A percentile compares a stretch with the other conserved stretches of the same genome.
phyloP scores from a whole-genome alignment of 176 grass and related monocot genomes.

The Thalia dealbata region DNA sequence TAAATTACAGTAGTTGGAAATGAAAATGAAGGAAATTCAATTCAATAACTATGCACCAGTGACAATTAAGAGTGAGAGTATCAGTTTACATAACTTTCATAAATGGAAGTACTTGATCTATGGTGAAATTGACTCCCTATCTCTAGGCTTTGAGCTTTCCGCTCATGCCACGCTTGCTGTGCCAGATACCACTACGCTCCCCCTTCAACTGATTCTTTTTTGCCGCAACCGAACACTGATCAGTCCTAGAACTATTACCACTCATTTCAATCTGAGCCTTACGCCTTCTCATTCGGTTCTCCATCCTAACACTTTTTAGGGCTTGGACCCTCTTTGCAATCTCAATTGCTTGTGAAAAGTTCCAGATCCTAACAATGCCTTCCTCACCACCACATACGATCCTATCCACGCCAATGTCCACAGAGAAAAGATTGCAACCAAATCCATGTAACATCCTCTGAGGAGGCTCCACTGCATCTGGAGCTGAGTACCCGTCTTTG shows the following conservation, averaged over 20 bases:
- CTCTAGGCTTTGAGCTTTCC: slow-evolving; percentile 63
- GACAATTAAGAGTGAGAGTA: slow-evolving; percentile 1
- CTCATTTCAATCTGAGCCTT: slow-evolving; percentile 75
- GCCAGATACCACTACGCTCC: slow-evolving; percentile 44
- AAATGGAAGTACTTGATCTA: background rate
- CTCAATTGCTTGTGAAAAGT: slow-evolving; percentile 83
- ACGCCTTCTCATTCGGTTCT: slow-evolving; percentile 84
- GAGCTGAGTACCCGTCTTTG: slow-evolving; percentile 31
- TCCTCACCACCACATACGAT: slow-evolving; percentile 91
- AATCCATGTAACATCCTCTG: slow-evolving; percentile 89
- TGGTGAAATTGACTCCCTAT: background rate
- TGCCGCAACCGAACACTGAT: slow-evolving; percentile 49
- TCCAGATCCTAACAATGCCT: slow-evolving; percentile 74
- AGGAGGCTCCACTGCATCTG: slow-evolving; percentile 48
- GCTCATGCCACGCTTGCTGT: slow-evolving; percentile 43
- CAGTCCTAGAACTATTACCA: slow-evolving; percentile 37
- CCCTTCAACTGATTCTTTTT: slow-evolving; percentile 62
- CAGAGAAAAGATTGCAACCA: slow-evolving; percentile 72
- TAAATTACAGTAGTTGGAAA: background rate
- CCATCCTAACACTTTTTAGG: slow-evolving; percentile 49
- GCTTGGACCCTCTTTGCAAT: slow-evolving; percentile 63
- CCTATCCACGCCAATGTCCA: slow-evolving; percentile 60
- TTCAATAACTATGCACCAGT: slow-evolving; percentile 4
- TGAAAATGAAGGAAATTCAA: background rate
- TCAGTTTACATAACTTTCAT: slow-evolving; percentile 22